phyloP scores from a whole-genome alignment of 2,329 filamentous ascomycete species.

The Venturia carpophila region DNA sequence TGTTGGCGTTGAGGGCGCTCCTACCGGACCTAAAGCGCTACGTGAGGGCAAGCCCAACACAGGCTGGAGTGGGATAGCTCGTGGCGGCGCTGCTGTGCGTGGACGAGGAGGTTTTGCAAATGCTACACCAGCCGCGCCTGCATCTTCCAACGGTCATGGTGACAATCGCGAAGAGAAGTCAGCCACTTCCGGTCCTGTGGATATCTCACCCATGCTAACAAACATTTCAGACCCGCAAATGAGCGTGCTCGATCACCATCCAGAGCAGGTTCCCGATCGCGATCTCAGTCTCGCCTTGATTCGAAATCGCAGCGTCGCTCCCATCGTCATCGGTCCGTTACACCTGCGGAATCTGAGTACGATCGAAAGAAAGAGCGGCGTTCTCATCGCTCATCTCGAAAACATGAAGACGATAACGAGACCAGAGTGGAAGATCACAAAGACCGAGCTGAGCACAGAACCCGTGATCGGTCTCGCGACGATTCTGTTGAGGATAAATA shows the following conservation, averaged over 20 bases:
- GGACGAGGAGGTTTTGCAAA: slow-evolving; percentile 23
- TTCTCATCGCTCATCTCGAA: slow-evolving; percentile 42
- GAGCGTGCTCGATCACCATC: slow-evolving; percentile 6
- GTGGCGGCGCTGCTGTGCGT: slow-evolving; percentile 21
- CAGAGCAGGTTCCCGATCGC: slow-evolving; percentile 1
- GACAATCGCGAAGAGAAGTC: slow-evolving; percentile 1
- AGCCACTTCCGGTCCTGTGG: background rate
- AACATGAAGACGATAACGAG: slow-evolving; percentile 29
- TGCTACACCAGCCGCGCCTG: slow-evolving; percentile 15
- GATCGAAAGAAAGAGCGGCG: slow-evolving; percentile 35
- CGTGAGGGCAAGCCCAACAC: slow-evolving; percentile 79
- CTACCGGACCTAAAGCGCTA: slow-evolving; percentile 92
- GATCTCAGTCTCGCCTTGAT: slow-evolving; percentile 30
- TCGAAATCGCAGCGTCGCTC: slow-evolving; percentile 32
- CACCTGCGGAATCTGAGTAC: slow-evolving; percentile 30
- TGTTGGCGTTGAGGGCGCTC: slow-evolving; percentile 62
- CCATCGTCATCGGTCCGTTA: slow-evolving; percentile 30
- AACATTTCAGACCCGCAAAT: background rate
- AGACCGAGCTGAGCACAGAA: slow-evolving; percentile 41
- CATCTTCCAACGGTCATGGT: background rate
- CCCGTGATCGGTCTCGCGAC: slow-evolving; percentile 27
- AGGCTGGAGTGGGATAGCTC: slow-evolving; percentile 54
- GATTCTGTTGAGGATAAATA: slow-evolving; percentile 32
- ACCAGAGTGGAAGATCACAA: slow-evolving; percentile 28
- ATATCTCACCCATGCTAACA: background rate